Evolutionary conservation across 805 yeast species (phyloP).

Genomic region (Ascoidea rubescens): DNA sequence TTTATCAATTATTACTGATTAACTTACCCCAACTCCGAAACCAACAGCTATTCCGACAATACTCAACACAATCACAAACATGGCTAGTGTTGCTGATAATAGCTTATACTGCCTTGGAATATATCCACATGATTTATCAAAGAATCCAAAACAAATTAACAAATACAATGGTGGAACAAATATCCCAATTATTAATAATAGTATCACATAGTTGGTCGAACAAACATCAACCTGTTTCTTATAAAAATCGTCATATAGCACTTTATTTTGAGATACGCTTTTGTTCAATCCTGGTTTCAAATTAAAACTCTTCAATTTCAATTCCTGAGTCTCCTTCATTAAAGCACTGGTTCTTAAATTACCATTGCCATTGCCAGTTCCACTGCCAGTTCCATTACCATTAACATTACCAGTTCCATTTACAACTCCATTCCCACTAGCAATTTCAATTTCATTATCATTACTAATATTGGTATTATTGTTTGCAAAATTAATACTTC

Average conservation of each 20-base stretch:
- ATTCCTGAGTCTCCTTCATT: not conserved
- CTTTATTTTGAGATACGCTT: not conserved
- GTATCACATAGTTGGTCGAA: slow-evolving; percentile 2
- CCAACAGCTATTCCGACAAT: slow-evolving; percentile 32
- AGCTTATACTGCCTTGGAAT: slow-evolving; percentile 8
- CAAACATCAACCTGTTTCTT: slow-evolving; percentile 1
- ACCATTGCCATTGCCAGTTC: too few relatives aligned
- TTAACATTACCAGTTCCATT: too few relatives aligned
- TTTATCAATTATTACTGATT: not conserved
- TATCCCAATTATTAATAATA: slow-evolving; percentile 6
- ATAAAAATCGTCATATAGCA: not conserved
- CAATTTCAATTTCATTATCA: too few relatives aligned
- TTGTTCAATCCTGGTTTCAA: slow-evolving; percentile 3
- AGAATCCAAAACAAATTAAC: slow-evolving; percentile 10
- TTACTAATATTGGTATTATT: too few relatives aligned
- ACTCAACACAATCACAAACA: slow-evolving; percentile 6
- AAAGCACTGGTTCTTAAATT: too few relatives aligned
- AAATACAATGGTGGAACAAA: slow-evolving; percentile 10
- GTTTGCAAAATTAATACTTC: not conserved
- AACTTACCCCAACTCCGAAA: slow-evolving; percentile 26
- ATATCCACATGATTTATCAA: slow-evolving; percentile 9
- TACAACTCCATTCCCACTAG: too few relatives aligned
- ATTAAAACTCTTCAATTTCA: slow-evolving; percentile 6
- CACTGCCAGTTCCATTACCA: too few relatives aligned
- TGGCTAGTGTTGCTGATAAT: slow-evolving; percentile 8